Evolutionary conservation across 495 filamentous ascomycete genomes (phyloP).

Genomic region (Filosporella fistucella): DNA sequence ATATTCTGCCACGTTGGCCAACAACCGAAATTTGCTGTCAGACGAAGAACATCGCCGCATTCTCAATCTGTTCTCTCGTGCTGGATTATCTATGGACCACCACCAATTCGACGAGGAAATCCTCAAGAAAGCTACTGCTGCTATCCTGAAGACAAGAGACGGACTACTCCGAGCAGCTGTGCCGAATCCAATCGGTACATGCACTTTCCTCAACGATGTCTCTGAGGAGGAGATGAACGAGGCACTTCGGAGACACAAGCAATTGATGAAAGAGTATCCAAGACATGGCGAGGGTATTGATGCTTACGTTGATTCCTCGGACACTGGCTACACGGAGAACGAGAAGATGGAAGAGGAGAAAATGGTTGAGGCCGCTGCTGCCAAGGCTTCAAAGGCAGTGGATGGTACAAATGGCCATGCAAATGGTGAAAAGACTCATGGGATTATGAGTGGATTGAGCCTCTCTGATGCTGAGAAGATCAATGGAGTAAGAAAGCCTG

Average conservation of each 20-base stretch:
- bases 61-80: slow-evolving; percentile 53
- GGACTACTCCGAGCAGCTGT: slow-evolving; percentile 55
- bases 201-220: slow-evolving; percentile 56
- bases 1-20: slow-evolving; percentile 57
- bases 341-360: slow-evolving; percentile 29
- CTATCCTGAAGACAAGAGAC: slow-evolving; percentile 60
- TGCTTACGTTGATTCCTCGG: slow-evolving; percentile 56
- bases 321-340: slow-evolving; percentile 49
- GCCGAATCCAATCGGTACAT: slow-evolving; percentile 49
- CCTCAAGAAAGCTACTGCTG: slow-evolving; percentile 52
- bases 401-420: slow-evolving; percentile 21
- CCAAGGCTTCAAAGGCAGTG: slow-evolving; percentile 28
- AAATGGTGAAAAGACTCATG: too few relatives aligned
- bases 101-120: slow-evolving; percentile 52
- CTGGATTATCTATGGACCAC: slow-evolving; percentile 60
- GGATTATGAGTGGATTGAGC: too few relatives aligned
- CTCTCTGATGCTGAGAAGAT: too few relatives aligned
- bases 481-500: too few relatives aligned
- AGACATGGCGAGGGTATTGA: slow-evolving; percentile 54
- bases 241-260: slow-evolving; percentile 49
- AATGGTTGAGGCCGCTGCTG: slow-evolving; percentile 25
- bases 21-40: slow-evolving; percentile 43
- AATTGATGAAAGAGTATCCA: slow-evolving; percentile 46
- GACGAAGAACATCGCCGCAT: slow-evolving; percentile 49
- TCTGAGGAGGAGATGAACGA: slow-evolving; percentile 40